phyloP scores from a whole-genome alignment of 176 grass and related monocot genomes.

The Thalia dealbata region DNA sequence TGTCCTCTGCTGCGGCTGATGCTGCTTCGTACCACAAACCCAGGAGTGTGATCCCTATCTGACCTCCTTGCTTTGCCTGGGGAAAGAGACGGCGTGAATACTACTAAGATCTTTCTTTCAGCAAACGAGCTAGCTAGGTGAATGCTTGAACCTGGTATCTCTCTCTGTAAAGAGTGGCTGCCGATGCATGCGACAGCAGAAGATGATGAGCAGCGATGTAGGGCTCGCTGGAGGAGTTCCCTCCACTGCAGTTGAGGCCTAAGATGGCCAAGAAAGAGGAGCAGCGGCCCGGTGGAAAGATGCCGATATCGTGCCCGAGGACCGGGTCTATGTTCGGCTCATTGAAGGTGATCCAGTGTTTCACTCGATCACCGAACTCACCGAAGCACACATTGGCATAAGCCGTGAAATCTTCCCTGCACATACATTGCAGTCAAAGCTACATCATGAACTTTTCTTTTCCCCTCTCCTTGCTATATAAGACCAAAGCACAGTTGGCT shows the following conservation, averaged over 20 bases:
- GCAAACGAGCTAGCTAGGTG: no score
- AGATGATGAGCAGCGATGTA: conserved; percentile 40
- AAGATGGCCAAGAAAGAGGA: conserved; percentile 30
- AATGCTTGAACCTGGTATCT: conserved; percentile 29
- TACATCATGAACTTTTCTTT: neutral
- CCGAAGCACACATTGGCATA: conserved; percentile 63
- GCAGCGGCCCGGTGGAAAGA: conserved; percentile 44
- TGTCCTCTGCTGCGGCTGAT: conserved; percentile 25
- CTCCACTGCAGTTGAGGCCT: conserved; percentile 36
- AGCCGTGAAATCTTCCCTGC: conserved; percentile 59
- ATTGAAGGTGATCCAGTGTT: conserved; percentile 56
- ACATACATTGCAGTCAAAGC: neutral
- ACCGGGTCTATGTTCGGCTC: conserved; percentile 61
- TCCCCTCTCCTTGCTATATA: no score
- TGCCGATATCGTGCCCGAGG: conserved; percentile 23
- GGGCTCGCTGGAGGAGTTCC: conserved; percentile 54
- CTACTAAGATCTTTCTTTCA: no score
- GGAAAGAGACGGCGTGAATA: no score
- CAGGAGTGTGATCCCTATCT: conserved; percentile 55
- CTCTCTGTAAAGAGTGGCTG: conserved; percentile 40
- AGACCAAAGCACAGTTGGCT: neutral
- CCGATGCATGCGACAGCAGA: conserved; percentile 39
- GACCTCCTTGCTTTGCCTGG: conserved; percentile 49
- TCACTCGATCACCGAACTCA: conserved; percentile 64
- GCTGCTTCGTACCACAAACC: conserved; percentile 52